These are phyloP conservation scores for Pinus tabuliformis DNA, from an alignment of 75 land plant species.

Conservation along the genomic window DNA sequence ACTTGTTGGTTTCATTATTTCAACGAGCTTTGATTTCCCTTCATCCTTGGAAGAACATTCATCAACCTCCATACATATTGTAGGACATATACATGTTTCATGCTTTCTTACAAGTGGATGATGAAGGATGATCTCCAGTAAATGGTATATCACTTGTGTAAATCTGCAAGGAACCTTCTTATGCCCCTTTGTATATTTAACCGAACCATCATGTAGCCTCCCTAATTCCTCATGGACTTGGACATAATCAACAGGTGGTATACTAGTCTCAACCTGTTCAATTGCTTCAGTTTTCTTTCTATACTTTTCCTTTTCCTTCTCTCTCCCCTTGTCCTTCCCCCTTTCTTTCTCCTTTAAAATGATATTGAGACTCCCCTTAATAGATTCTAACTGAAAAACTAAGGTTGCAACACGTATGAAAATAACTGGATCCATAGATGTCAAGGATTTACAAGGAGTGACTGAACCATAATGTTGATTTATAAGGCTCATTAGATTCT, in stretches of 20 bases:
- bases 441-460: constrained; percentile 40
- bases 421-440: constrained; percentile 66
- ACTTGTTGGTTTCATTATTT: constrained; percentile 9
- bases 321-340: constrained; percentile 10
- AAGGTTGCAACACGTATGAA: constrained; percentile 83
- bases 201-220: constrained; percentile 33
- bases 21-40: constrained; percentile 23
- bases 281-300: too few species aligned
- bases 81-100: neutral
- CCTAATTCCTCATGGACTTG: too few species aligned
- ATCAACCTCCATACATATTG: constrained; percentile 78
- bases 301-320: neutral
- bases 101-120: constrained; percentile 23
- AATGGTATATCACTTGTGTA: constrained; percentile 66
- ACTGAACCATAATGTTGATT: constrained; percentile 59
- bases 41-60: constrained; percentile 31
- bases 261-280: too few species aligned
- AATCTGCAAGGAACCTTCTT: constrained; percentile 22
- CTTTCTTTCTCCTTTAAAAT: too few species aligned
- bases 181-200: constrained; percentile 50
- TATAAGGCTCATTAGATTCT: neutral
- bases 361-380: too few species aligned
- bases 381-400: neutral
- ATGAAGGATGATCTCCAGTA: constrained; percentile 73
- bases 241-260: too few species aligned